phyloP scores from a whole-genome alignment of 2,329 filamentous ascomycete species.

The Hypoxylon sp. region DNA sequence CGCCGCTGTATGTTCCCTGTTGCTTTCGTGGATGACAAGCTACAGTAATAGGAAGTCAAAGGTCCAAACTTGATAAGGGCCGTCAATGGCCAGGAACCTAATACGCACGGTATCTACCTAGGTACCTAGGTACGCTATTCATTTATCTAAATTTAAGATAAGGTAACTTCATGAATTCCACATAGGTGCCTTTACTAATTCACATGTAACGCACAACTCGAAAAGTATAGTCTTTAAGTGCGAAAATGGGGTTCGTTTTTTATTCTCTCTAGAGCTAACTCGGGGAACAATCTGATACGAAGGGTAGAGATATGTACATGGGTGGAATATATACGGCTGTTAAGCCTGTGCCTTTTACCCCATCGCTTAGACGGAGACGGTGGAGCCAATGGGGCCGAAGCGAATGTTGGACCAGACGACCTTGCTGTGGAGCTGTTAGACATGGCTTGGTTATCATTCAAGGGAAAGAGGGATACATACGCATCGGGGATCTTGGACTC shows the following conservation, averaged over 20 bases:
- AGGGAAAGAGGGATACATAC: slow-evolving; percentile 43
- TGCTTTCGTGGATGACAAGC: too few relatives aligned
- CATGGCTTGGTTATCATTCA: neutral
- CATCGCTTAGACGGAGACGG: slow-evolving; percentile 54
- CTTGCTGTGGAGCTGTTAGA: slow-evolving; percentile 51
- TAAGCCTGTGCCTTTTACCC: slow-evolving; percentile 24
- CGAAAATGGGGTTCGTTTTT: slow-evolving; percentile 36
- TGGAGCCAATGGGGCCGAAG: slow-evolving; percentile 64
- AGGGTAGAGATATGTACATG: slow-evolving; percentile 45
- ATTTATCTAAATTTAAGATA: too few relatives aligned
- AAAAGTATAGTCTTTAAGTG: slow-evolving; percentile 6
- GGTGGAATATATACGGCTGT: slow-evolving; percentile 39
- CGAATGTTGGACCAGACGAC: slow-evolving; percentile 67
- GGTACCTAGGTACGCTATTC: too few relatives aligned
- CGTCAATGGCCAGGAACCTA: too few relatives aligned
- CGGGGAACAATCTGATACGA: slow-evolving; percentile 41
- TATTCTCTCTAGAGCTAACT: slow-evolving; percentile 42
- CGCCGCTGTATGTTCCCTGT: too few relatives aligned
- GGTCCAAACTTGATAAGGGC: too few relatives aligned
- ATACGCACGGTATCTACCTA: too few relatives aligned
- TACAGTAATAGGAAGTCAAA: too few relatives aligned
- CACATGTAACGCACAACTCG: neutral
- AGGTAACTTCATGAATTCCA: neutral
- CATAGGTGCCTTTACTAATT: neutral
- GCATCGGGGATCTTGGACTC: slow-evolving; percentile 59